Evolutionary conservation across 2,329 filamentous ascomycete species (phyloP).

Genomic region (Penicillium sp.): DNA sequence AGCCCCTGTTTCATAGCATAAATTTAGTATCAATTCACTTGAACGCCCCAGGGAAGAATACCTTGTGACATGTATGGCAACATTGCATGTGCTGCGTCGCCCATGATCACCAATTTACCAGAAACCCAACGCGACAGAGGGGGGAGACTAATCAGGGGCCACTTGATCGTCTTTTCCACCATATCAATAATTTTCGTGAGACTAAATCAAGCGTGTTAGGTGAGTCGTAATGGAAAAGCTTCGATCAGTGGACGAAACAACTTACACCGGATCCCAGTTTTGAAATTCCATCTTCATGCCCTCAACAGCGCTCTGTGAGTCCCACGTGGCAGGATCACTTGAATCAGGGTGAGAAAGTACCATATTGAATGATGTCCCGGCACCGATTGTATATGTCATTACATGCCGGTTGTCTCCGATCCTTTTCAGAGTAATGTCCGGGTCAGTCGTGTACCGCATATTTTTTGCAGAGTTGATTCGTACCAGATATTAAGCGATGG

Average conservation of each 20-base stretch:
- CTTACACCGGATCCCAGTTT: conserved; percentile 58
- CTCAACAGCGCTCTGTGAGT: conserved; percentile 42
- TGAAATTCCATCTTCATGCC: conserved; percentile 48
- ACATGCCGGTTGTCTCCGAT: conserved; percentile 59
- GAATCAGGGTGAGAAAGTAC: conserved; percentile 61
- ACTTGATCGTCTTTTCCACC: conserved; percentile 62
- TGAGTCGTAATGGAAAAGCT: too few relatives aligned
- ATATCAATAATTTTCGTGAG: conserved; percentile 35
- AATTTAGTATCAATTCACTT: too few relatives aligned
- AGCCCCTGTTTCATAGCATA: conserved; percentile 57
- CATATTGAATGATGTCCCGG: conserved; percentile 58
- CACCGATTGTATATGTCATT: conserved; percentile 58
- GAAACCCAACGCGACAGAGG: conserved; percentile 45
- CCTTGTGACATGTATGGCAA: conserved; percentile 50
- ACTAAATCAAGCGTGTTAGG: conserved; percentile 1
- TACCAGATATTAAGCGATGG: conserved; percentile 41
- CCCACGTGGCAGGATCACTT: conserved; percentile 51
- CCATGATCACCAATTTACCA: conserved; percentile 28
- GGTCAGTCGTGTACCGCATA: conserved; percentile 31
- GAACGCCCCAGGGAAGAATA: not conserved
- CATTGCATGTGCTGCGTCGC: conserved; percentile 63
- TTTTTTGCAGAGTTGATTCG: not conserved
- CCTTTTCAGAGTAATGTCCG: conserved; percentile 32
- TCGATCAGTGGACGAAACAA: conserved; percentile 17
- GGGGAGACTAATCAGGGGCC: conserved; percentile 58